Evolutionary conservation across 164 flowering plant genomes (phyloP), one percentile per base, ranked within the genome.

Genomic region (Protea cynaroides): DNA sequence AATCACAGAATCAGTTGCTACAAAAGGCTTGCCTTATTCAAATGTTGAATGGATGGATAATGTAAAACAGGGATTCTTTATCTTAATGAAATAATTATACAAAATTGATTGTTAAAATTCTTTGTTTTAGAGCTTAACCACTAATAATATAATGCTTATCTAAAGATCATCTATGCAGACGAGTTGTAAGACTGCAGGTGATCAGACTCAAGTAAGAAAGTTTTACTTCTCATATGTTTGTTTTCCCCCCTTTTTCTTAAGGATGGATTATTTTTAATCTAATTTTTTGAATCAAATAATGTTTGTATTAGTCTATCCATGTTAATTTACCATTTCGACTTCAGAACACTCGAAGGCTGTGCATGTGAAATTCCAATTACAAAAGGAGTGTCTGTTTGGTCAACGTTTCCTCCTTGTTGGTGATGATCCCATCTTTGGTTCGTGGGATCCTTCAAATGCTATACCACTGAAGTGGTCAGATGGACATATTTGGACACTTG

Each of bases 391-490:
- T 58, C n/a, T 37, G 25, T 90, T 83, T 65, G 98, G 98, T 4
- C 79, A 93, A 72, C 81, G 74, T 15, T 83, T 93, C 64, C 54
- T 81, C 23, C 19, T 93, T 0, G 86, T 79, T 0, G 98, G 98
- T 9, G 88, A 84, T 73, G 83, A 87, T 76, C 86, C 96, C 8
- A 61, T 71, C 54, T 59, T 93, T 17, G 98, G 96, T 24, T 58
- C 63, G 18, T 90, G 98, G 98, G 86, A 86, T 18, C 86, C 94
- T 0, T 25, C 68, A 29, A 62, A 65, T 65, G 96, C 86, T 8
- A 56, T 90, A 55, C 87, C 92, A 0, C 24, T 88, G 79, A 74
- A 72, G 25, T 93, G 98, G 98, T 86, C 98, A 12, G 96, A 87
- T 13, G 96, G 81, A 13, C 90, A 92, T 63, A 37, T 82, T 15